Evolutionary conservation across 23 red algal genomes (phyloP).

Genomic region (Gracilaria domingensis): DNA sequence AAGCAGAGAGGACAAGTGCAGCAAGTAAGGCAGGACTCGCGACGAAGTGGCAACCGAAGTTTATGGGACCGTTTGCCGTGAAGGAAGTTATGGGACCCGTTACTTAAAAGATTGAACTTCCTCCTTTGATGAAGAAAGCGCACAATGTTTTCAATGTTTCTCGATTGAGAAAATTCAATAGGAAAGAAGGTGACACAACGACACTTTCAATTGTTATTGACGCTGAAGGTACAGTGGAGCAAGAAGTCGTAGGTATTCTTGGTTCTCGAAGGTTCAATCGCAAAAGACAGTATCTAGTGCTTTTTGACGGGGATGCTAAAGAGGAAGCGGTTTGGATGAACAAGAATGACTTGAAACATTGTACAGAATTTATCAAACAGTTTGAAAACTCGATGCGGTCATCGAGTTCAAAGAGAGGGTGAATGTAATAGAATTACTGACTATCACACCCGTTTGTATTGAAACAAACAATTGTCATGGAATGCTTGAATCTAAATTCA

Average conservation of each 20-base stretch:
- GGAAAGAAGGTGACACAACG: slow-evolving; percentile 5
- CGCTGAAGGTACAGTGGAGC: too few relatives aligned
- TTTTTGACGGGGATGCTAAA: too few relatives aligned
- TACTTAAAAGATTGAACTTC: slow-evolving; percentile 41
- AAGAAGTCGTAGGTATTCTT: too few relatives aligned
- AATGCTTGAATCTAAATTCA: background rate
- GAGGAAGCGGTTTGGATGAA: too few relatives aligned
- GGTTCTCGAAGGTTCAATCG: too few relatives aligned
- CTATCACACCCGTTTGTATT: too few relatives aligned
- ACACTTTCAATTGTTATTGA: too few relatives aligned
- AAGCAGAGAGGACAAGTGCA: background rate
- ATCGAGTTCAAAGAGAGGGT: slow-evolving; percentile 21
- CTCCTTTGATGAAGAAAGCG: too few relatives aligned
- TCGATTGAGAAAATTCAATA: background rate
- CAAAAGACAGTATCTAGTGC: too few relatives aligned
- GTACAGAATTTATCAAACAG: too few relatives aligned
- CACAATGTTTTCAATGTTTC: slow-evolving; percentile 48
- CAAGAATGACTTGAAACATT: too few relatives aligned
- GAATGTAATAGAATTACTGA: slow-evolving; percentile 13
- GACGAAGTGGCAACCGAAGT: slow-evolving; percentile 49
- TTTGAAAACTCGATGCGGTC: slow-evolving; percentile 16
- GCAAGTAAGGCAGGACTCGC: too few relatives aligned
- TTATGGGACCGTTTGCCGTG: slow-evolving; percentile 26
- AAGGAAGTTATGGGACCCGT: slow-evolving; percentile 39
- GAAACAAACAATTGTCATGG: background rate